These are phyloP conservation scores for Russula sp. DNA, from an alignment of 768 basidiomycete species.

Conservation along the genomic window DNA sequence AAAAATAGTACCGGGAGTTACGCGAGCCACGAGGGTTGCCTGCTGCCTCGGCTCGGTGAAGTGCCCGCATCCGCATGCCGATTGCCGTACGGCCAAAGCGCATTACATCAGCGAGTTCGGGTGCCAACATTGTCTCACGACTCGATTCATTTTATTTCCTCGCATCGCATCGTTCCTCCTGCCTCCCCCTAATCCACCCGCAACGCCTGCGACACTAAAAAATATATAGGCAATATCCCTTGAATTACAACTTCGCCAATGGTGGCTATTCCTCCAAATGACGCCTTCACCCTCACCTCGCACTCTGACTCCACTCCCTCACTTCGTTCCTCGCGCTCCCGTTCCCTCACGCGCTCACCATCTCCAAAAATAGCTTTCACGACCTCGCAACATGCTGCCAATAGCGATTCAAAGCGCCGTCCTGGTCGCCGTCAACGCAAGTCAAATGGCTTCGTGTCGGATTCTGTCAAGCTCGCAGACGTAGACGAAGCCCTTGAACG, in stretches of 20 bases:
- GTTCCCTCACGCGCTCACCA: slow-evolving; percentile 22
- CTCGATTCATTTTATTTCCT: not conserved
- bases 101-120: not conserved
- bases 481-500: slow-evolving; percentile 19
- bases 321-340: slow-evolving; percentile 21
- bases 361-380: slow-evolving; percentile 22
- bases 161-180: not conserved
- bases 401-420: slow-evolving; percentile 18
- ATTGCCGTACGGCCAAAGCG: too few species aligned
- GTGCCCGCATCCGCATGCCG: too few species aligned
- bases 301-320: slow-evolving; percentile 19
- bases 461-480: slow-evolving; percentile 18
- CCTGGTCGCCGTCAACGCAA: slow-evolving; percentile 19
- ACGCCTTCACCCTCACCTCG: slow-evolving; percentile 21
- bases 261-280: slow-evolving; percentile 20
- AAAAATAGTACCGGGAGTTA: too few species aligned
- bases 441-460: slow-evolving; percentile 14
- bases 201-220: not conserved
- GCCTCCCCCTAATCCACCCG: not conserved
- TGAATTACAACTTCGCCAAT: not conserved
- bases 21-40: too few species aligned
- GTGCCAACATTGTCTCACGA: not conserved
- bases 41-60: too few species aligned
- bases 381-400: slow-evolving; percentile 7
- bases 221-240: too few species aligned